Evolutionary conservation across 202 grass and related monocot species (phyloP).

Genomic region (Zizania palustris): DNA sequence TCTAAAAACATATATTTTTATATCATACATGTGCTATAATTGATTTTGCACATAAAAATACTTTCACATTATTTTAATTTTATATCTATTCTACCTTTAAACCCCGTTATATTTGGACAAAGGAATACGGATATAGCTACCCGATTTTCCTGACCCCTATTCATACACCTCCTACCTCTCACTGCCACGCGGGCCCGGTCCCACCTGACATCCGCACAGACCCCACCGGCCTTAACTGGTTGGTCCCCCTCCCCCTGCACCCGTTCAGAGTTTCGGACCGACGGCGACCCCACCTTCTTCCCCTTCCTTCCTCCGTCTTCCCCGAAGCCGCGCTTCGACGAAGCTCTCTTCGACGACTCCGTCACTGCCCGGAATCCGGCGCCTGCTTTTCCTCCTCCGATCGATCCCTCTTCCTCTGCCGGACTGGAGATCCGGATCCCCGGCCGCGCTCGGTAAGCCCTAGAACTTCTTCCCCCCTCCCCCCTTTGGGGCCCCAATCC

Average conservation of each 20-base stretch:
- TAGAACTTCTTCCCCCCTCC: slow-evolving; percentile 27
- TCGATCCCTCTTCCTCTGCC: neutral
- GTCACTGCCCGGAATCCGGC: neutral
- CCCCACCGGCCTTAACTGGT: slow-evolving; percentile 8
- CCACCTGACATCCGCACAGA: slow-evolving; percentile 35
- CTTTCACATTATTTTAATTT: too few relatives aligned
- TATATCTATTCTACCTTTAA: too few relatives aligned
- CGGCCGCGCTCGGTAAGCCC: slow-evolving; percentile 32
- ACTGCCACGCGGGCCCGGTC: slow-evolving; percentile 18
- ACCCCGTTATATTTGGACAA: too few relatives aligned
- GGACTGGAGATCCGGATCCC: too few relatives aligned
- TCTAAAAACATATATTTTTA: too few relatives aligned
- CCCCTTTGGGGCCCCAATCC: neutral
- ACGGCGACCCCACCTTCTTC: slow-evolving; percentile 42
- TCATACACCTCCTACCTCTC: too few relatives aligned
- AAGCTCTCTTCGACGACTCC: slow-evolving; percentile 8
- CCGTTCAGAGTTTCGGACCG: slow-evolving; percentile 29
- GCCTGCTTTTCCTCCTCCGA: neutral
- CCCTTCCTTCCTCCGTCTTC: slow-evolving; percentile 42
- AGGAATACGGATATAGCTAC: too few relatives aligned
- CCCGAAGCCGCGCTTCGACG: slow-evolving; percentile 38
- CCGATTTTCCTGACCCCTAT: too few relatives aligned
- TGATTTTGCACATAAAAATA: too few relatives aligned
- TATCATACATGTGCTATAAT: too few relatives aligned
- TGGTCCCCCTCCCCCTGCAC: neutral